phyloP scores from a whole-genome alignment of 1,284 basidiomycete genomes.

The Cryptococcus deneoformans region DNA sequence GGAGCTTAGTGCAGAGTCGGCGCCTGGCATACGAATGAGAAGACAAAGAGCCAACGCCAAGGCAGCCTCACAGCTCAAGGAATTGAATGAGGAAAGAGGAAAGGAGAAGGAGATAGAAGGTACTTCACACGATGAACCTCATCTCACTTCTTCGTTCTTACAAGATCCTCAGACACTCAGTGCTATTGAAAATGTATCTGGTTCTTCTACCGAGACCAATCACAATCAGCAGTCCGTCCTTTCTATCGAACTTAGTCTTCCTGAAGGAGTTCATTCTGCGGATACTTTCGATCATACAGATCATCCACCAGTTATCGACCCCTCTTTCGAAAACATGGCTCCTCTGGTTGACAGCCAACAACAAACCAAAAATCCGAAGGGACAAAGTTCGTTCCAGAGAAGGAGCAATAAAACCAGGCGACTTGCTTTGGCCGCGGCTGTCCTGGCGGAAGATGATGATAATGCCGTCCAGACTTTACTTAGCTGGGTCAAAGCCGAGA shows the following conservation, averaged over 20 bases:
- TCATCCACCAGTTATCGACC: background rate
- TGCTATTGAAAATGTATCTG: background rate
- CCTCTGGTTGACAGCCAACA: background rate
- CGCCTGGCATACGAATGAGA: background rate
- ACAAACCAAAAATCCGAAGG: background rate
- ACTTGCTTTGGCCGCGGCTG: conserved; percentile 32
- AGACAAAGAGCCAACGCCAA: background rate
- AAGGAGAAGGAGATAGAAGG: background rate
- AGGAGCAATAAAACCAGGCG: background rate
- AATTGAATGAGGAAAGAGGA: background rate
- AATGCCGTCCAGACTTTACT: conserved; percentile 25
- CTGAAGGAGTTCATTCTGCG: background rate
- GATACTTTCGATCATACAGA: background rate
- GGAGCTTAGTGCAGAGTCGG: conserved; percentile 16
- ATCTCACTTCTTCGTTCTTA: background rate
- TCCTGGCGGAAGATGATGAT: conserved; percentile 35
- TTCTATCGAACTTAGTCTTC: no score
- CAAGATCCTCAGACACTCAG: background rate
- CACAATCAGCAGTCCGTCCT: background rate
- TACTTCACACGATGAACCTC: background rate
- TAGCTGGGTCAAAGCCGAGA: conserved; percentile 25
- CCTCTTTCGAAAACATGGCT: background rate
- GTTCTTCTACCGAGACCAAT: background rate
- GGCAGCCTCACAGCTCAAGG: background rate
- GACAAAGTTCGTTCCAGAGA: background rate